Conservation (phyloP, 2,329 filamentous ascomycete genomes). For the Teratosphaeria nubilosa region DNA sequence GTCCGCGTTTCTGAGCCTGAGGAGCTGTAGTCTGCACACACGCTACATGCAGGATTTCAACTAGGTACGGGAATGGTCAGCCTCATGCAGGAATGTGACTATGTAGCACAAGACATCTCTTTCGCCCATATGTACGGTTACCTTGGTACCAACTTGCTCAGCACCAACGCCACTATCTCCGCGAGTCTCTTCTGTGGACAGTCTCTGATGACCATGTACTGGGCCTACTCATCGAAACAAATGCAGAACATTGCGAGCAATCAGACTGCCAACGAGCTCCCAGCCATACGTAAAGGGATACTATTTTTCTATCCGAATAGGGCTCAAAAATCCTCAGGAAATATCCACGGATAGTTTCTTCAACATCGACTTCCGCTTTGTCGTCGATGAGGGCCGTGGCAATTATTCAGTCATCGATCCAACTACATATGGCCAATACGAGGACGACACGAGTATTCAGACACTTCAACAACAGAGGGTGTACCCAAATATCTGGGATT, state of each 20-base stretch:
- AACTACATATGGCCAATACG: conserved; percentile 1
- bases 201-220: conserved; percentile 8
- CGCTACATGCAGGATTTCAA: conserved; percentile 5
- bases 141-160: conserved; percentile 5
- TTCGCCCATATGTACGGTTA: conserved; percentile 3
- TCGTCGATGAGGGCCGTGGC: conserved; percentile 4
- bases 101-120: conserved; percentile 2
- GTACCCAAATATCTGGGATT: conserved; percentile 8
- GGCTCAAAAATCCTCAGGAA: conserved; percentile 1
- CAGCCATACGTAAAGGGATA: conserved; percentile 5
- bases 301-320: conserved; percentile 6
- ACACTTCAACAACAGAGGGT: not conserved
- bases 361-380: conserved; percentile 5
- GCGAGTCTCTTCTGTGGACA: conserved; percentile 11
- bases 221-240: conserved; percentile 1
- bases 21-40: conserved; percentile 6
- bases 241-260: conserved; percentile 4
- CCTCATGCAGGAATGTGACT: conserved; percentile 7
- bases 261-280: conserved; percentile 2
- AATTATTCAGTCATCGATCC: conserved; percentile 3
- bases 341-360: conserved; percentile 7
- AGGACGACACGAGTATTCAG: conserved; percentile 1
- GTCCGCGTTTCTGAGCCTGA: conserved; percentile 2
- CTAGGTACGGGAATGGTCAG: conserved; percentile 3
- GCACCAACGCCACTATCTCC: conserved; percentile 1